phyloP scores from a whole-genome alignment of 257 asterid species.

The Solanum peruvianum region DNA sequence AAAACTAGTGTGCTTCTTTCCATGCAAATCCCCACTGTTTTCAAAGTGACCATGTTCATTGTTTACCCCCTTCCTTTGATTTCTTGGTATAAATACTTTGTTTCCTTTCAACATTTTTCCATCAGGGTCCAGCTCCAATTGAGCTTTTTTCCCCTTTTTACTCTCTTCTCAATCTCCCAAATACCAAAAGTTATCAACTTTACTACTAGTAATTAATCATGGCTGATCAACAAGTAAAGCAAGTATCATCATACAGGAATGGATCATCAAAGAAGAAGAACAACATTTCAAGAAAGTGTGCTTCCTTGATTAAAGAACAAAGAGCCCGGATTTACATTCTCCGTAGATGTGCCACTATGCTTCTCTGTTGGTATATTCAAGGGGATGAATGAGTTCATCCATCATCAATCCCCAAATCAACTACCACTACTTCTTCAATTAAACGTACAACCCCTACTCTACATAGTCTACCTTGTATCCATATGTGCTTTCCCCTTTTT shows the following conservation, averaged over 20 bases:
- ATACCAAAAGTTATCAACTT: neutral
- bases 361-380: slow-evolving; percentile 64
- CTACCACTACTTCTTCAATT: neutral
- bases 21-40: slow-evolving; percentile 39
- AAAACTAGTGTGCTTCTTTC: slow-evolving; percentile 11
- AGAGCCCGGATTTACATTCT: slow-evolving; percentile 66
- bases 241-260: slow-evolving; percentile 11
- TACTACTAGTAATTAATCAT: neutral
- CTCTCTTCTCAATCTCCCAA: neutral
- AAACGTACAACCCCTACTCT: neutral
- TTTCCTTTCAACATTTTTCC: neutral
- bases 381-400: slow-evolving; percentile 38
- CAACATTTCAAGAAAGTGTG: slow-evolving; percentile 61
- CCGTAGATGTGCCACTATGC: slow-evolving; percentile 86
- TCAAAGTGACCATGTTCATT: slow-evolving; percentile 50
- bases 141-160: slow-evolving; percentile 46
- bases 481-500: neutral
- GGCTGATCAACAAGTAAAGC: slow-evolving; percentile 29
- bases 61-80: neutral
- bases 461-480: neutral
- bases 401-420: neutral
- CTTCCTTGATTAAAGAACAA: slow-evolving; percentile 62
- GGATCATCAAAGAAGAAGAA: slow-evolving; percentile 26
- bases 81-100: slow-evolving; percentile 19
- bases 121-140: slow-evolving; percentile 64